phyloP scores from a whole-genome alignment of 768 basidiomycete species.

The Lactifluus rugatus region DNA sequence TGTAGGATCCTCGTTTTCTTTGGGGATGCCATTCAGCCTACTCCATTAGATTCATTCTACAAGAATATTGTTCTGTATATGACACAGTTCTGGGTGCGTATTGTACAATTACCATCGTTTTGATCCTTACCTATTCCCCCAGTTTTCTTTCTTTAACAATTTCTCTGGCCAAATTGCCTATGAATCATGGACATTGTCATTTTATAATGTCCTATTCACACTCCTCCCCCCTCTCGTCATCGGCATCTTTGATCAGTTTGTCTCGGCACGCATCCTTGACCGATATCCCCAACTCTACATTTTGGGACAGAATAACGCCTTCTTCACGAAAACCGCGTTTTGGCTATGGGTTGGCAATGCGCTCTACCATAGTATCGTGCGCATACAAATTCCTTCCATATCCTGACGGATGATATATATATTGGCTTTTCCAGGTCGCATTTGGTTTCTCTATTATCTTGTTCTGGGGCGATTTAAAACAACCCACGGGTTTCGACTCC shows the following conservation, averaged over 20 bases:
- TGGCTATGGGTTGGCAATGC: slow-evolving; percentile 91
- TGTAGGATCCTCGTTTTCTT: slow-evolving; percentile 25
- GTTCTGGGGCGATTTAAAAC: slow-evolving; percentile 89
- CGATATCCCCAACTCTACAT: slow-evolving; percentile 95
- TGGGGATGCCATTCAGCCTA: slow-evolving; percentile 10
- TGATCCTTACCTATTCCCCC: background rate
- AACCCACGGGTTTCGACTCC: slow-evolving; percentile 67
- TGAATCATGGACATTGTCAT: slow-evolving; percentile 96
- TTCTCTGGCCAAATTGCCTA: slow-evolving; percentile 98
- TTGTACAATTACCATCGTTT: slow-evolving; percentile 10
- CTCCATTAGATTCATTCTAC: slow-evolving; percentile 80
- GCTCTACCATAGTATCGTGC: slow-evolving; percentile 77
- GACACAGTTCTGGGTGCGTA: slow-evolving; percentile 92
- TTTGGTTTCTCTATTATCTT: slow-evolving; percentile 83
- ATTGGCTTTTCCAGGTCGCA: slow-evolving; percentile 45
- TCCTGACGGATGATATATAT: background rate
- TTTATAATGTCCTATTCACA: slow-evolving; percentile 96
- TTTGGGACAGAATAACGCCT: slow-evolving; percentile 88
- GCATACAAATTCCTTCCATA: slow-evolving; percentile 23
- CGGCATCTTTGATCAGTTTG: slow-evolving; percentile 97
- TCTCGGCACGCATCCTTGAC: slow-evolving; percentile 91
- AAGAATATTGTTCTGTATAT: slow-evolving; percentile 98
- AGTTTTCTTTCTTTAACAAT: slow-evolving; percentile 99
- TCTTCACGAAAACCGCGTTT: slow-evolving; percentile 85
- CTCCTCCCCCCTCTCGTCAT: slow-evolving; percentile 94